A percentile compares a stretch with the other conserved stretches of the same genome.
These are phyloP conservation scores for Huntiella omanensis DNA, from an alignment of 2,329 filamentous ascomycete species.

Conservation along the genomic window DNA sequence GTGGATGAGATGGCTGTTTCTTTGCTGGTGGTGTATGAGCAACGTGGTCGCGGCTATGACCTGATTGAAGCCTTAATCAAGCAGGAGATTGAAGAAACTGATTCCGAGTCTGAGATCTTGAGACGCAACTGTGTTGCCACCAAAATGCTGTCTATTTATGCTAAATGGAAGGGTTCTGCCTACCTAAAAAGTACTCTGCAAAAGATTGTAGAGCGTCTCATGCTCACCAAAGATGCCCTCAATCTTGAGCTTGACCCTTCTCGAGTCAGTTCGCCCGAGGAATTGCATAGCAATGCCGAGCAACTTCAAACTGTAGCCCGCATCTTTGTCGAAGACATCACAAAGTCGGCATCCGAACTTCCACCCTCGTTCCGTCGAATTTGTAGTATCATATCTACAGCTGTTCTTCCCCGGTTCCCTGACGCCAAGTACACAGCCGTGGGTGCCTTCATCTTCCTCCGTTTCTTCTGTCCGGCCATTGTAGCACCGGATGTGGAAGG, in stretches of 20 bases:
- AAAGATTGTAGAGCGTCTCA: conserved; percentile 46
- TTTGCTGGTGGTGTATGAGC: conserved; percentile 50
- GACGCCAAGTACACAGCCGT: conserved; percentile 56
- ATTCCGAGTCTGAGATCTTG: conserved; percentile 49
- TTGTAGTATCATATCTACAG: conserved; percentile 46
- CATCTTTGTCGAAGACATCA: conserved; percentile 54
- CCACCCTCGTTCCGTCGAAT: conserved; percentile 47
- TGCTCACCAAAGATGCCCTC: conserved; percentile 46
- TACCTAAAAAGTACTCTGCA: conserved; percentile 47
- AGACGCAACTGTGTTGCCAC: conserved; percentile 53
- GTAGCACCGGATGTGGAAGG: conserved; percentile 51
- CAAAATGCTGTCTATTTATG: conserved; percentile 53
- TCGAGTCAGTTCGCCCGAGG: conserved; percentile 38
- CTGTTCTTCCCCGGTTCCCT: conserved; percentile 44
- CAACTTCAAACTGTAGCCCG: conserved; percentile 49
- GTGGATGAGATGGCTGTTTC: conserved; percentile 52
- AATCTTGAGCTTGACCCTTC: conserved; percentile 50
- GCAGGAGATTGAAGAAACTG: conserved; percentile 49
- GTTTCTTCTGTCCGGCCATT: conserved; percentile 56
- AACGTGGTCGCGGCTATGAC: conserved; percentile 41
- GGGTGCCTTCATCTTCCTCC: conserved; percentile 51
- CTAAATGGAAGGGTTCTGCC: conserved; percentile 48
- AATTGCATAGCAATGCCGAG: conserved; percentile 45
- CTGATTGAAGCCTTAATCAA: conserved; percentile 48
- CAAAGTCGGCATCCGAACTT: conserved; percentile 40